Percentiles rank a stretch among this genome's conserved stretches.
These are phyloP conservation scores for Saprolegnia diclina DNA, from an alignment of 352 stramenopile species.

Conservation along the genomic window DNA sequence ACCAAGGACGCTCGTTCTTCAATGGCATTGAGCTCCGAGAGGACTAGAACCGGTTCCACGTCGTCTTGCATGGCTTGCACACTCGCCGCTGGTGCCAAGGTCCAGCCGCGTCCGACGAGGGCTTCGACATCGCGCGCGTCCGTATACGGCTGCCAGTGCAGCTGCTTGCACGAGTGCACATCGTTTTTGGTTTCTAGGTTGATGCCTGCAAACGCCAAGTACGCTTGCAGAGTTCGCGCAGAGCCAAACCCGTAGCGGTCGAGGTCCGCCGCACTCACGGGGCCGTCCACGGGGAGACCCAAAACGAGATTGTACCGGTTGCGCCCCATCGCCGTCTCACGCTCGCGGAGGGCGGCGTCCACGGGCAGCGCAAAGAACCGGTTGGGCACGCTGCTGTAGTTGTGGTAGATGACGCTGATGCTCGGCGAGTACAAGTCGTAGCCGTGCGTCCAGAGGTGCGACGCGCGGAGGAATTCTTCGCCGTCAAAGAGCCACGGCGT, in stretches of 20 bases:
- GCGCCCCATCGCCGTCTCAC: neutral
- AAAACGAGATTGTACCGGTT: slow-evolving; percentile 3
- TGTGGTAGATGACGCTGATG: slow-evolving; percentile 54
- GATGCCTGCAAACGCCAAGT: slow-evolving; percentile 22
- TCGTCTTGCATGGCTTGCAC: too few species aligned
- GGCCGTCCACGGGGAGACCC: neutral
- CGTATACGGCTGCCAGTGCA: slow-evolving; percentile 20
- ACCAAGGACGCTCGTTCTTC: too few species aligned
- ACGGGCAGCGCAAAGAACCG: neutral
- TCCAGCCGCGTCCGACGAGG: slow-evolving; percentile 1
- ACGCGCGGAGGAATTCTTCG: slow-evolving; percentile 65
- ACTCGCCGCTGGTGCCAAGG: neutral
- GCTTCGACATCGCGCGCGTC: neutral
- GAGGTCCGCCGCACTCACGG: neutral
- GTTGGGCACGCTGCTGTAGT: slow-evolving; percentile 31
- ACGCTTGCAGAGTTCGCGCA: neutral
- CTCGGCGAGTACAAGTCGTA: slow-evolving; percentile 87
- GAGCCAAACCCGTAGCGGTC: slow-evolving; percentile 11
- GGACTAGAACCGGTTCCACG: too few species aligned
- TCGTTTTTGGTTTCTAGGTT: neutral
- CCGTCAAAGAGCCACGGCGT: slow-evolving; percentile 75
- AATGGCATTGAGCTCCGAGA: too few species aligned
- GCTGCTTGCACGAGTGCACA: slow-evolving; percentile 7
- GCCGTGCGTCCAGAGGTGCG: slow-evolving; percentile 63
- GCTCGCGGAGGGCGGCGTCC: neutral